Base-by-base conservation (phyloP, 371 early-diverging fungal species). In the Rhizomucor miehei region DNA sequence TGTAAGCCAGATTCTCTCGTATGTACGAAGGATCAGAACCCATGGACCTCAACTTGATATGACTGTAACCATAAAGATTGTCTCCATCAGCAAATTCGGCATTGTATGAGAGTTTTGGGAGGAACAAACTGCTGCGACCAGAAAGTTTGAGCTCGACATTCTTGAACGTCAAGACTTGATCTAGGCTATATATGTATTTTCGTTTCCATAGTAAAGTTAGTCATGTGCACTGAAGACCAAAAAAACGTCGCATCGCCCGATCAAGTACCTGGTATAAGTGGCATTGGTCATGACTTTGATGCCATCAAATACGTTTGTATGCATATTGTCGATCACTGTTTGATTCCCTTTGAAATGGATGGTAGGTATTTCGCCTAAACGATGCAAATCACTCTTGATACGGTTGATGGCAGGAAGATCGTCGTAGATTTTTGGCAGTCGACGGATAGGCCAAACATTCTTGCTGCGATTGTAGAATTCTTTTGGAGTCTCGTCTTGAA, bases 11-110 rank as follows among this genome's bases (percentile, higher is more conserved):
- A 13, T 55, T 40, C 54, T 74, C 75, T 29, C 71, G 70, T 11
- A 73, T 39, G 21, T 73, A 73, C 10, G 74, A 69, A 2, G 67
- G 70, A 51, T 73, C 74, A 0, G 62, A 63, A 21, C 52, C 56
- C 6, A 73, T 16, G 0, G 71, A 48, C 19, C 75, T 58, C 1
- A 74, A 54, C 40, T 74, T 74, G 23, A 74, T 14, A 6, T 64
- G 54, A 29, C 57, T 59, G 21, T 58, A 67, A 11, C 60, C 57
- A 52, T 54, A 67, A 6, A 57, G 56, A 0, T 49, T 53, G 3
- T 51, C n/a, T 13, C 60, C 46, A 37, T 71, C 64, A 1, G 56
- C 35, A 6, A 69, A 16, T 13, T 71, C 65, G 19, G 71, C 40
- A 16, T 63, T 69, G 40, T 75, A 75, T 3, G 71, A 51, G n/a